These are phyloP conservation scores for Noccaea bulbosa DNA, from an alignment of 345 rosid genomes.

Conservation along the genomic window DNA sequence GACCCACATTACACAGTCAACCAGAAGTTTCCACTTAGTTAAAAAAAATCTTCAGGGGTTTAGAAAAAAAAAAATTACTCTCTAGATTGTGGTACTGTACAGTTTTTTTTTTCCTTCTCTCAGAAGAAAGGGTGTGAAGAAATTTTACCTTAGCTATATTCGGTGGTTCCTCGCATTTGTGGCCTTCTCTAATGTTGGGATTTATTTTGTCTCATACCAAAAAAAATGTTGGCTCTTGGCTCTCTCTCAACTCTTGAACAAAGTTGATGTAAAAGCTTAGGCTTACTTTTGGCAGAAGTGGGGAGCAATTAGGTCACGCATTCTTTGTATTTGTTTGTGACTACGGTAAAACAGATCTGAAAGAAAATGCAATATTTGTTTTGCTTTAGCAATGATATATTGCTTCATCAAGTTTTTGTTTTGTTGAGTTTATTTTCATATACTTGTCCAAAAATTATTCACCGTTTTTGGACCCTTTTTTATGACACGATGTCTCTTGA, in stretches of 20 bases:
- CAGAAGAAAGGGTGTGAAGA: slow-evolving; percentile 25
- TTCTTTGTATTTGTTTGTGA: slow-evolving; percentile 40
- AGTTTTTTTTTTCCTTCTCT: slow-evolving; percentile 29
- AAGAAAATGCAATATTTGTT: slow-evolving; percentile 24
- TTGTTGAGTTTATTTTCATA: background rate
- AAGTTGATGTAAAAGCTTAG: slow-evolving; percentile 32
- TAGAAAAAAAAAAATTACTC: background rate
- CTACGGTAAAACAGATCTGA: slow-evolving; percentile 20
- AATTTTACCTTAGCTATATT: slow-evolving; percentile 25
- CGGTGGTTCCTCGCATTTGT: slow-evolving; percentile 28
- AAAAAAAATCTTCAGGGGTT: slow-evolving; percentile 8
- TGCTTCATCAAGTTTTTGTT: background rate
- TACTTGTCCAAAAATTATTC: too few relatives aligned
- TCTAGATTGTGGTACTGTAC: slow-evolving; percentile 39
- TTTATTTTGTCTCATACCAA: slow-evolving; percentile 9
- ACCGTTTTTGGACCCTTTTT: too few relatives aligned
- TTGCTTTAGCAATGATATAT: background rate
- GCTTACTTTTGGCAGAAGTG: slow-evolving; percentile 26
- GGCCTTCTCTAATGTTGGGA: slow-evolving; percentile 19
- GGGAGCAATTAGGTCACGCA: slow-evolving; percentile 25
- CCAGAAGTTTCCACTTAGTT: slow-evolving; percentile 18
- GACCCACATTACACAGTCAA: slow-evolving; percentile 34
- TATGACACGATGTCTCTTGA: too few relatives aligned
- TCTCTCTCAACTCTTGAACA: slow-evolving; percentile 2
- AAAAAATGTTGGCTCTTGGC: slow-evolving; percentile 12